Percentiles rank a stretch among this genome's conserved stretches.
Evolutionary conservation across 176 grass and related monocot genomes (phyloP).

Genomic region (bread wheat (Triticum aestivum)): DNA sequence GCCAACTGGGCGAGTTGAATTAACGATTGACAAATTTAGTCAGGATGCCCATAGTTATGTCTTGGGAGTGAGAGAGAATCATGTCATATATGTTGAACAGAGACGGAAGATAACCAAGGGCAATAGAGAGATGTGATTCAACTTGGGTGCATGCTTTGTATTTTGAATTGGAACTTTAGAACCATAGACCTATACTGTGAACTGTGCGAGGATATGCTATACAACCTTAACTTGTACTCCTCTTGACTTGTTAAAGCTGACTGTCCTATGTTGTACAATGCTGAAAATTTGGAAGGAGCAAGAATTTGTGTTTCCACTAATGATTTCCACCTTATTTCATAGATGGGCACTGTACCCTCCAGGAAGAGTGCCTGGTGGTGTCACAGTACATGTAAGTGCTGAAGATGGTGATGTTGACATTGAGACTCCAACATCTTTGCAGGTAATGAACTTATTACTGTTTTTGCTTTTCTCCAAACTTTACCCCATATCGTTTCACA

Average conservation of each 20-base stretch:
- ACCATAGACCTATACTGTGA: not conserved
- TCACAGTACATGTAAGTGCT: slow-evolving; percentile 93
- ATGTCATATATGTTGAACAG: not conserved
- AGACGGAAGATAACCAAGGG: not conserved
- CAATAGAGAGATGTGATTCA: not conserved
- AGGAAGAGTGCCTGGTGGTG: slow-evolving; percentile 90
- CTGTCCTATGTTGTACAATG: not conserved
- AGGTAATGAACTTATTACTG: slow-evolving; percentile 44
- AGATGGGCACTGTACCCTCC: slow-evolving; percentile 99
- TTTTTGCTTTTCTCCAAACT: not conserved
- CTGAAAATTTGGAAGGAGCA: not conserved
- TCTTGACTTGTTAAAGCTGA: slow-evolving; percentile 4
- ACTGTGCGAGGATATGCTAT: not conserved
- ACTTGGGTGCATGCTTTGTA: not conserved
- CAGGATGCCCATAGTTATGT: not conserved
- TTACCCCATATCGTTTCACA: not conserved
- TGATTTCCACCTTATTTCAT: slow-evolving; percentile 35
- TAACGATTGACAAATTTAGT: not conserved
- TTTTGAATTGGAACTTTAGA: not conserved
- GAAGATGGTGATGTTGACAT: slow-evolving; percentile 94
- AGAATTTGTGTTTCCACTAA: not conserved
- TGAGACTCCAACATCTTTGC: slow-evolving; percentile 89
- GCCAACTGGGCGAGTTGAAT: not conserved
- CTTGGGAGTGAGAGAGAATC: not conserved
- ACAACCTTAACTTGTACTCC: not conserved